Percentiles rank a stretch among this genome's conserved stretches.
phyloP scores from a whole-genome alignment of 177 flowering plant genomes.

The Vitis hybrid region DNA sequence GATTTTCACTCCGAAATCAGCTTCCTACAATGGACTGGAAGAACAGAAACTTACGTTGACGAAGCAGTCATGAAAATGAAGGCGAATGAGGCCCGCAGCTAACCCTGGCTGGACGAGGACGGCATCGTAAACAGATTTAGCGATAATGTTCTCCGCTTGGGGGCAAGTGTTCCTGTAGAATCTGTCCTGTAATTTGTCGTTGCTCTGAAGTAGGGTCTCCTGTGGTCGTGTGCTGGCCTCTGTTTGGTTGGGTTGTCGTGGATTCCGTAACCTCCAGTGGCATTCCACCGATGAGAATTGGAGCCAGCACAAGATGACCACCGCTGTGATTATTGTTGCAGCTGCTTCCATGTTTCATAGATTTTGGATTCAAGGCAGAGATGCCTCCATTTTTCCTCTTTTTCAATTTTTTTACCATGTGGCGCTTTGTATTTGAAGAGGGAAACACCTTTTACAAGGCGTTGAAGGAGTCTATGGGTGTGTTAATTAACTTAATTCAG shows the following conservation, averaged over 20 bases:
- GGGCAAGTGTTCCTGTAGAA: constrained; percentile 28
- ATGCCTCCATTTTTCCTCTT: no score
- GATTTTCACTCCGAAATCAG: no score
- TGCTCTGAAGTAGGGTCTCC: no score
- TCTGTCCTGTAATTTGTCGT: constrained; percentile 8
- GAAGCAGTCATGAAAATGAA: constrained; percentile 43
- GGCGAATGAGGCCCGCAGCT: constrained; percentile 29
- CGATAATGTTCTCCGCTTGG: constrained; percentile 21
- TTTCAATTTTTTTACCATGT: no score
- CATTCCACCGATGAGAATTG: not conserved
- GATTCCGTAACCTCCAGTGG: not conserved
- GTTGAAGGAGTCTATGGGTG: no score
- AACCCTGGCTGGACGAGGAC: not conserved
- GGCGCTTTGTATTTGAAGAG: no score
- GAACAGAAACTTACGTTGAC: constrained; percentile 22
- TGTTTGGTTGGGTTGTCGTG: no score
- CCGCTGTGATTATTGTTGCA: not conserved
- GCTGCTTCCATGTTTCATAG: not conserved
- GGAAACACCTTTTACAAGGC: no score
- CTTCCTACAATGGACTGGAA: no score
- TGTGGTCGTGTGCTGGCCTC: no score
- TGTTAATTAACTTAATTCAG: no score
- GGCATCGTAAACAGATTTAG: not conserved
- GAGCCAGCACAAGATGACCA: not conserved
- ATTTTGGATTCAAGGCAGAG: not conserved